These are phyloP conservation scores for Ophioceras dolichostomum DNA, from an alignment of 2,329 filamentous ascomycete species.

Conservation along the genomic window DNA sequence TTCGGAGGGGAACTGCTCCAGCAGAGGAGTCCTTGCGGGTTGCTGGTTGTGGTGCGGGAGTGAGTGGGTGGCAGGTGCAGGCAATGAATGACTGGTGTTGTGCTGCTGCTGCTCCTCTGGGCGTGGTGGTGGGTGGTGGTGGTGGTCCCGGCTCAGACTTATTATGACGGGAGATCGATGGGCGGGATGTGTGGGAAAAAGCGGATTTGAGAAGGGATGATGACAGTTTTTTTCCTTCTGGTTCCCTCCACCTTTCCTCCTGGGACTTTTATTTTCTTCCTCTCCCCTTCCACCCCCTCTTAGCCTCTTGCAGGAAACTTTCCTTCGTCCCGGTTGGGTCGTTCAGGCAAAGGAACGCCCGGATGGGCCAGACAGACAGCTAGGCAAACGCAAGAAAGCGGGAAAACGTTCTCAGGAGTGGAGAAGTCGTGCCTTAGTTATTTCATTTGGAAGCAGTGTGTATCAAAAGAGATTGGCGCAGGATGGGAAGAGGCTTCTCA, in stretches of 20 bases:
- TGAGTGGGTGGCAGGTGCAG: too few species aligned
- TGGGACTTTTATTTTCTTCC: background rate
- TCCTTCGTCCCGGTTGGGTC: background rate
- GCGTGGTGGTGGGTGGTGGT: background rate
- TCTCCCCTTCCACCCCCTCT: background rate
- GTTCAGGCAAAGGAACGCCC: constrained; percentile 6
- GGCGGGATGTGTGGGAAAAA: background rate
- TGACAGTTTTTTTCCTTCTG: background rate
- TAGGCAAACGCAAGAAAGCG: constrained; percentile 20
- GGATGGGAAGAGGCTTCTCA: constrained; percentile 14
- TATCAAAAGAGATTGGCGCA: constrained; percentile 30
- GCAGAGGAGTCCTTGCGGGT: too few species aligned
- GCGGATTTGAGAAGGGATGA: background rate
- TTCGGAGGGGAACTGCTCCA: too few species aligned
- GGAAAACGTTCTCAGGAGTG: constrained; percentile 25
- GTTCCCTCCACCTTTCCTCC: background rate
- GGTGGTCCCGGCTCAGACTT: background rate
- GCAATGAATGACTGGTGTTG: too few species aligned
- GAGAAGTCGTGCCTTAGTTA: constrained; percentile 29
- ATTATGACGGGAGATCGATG: background rate
- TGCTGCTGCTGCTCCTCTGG: too few species aligned
- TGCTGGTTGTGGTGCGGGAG: too few species aligned
- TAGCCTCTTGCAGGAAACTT: constrained; percentile 4
- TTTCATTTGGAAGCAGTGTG: constrained; percentile 30
- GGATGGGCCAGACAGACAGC: constrained; percentile 11